Base-by-base conservation (phyloP, 2,329 filamentous ascomycete genomes). In the Neopestalotiopsis rosae region DNA sequence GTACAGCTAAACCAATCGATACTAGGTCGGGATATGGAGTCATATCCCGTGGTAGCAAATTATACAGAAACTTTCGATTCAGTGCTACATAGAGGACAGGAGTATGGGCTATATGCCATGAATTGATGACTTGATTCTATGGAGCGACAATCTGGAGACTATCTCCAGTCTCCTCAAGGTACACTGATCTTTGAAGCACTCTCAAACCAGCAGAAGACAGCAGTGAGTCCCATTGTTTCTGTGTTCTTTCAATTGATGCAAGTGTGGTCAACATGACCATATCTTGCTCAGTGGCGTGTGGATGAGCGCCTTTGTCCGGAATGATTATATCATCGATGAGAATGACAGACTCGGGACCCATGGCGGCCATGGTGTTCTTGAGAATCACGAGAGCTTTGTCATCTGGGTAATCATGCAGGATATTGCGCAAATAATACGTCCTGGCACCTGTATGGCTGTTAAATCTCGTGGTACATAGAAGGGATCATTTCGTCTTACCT, bases 311-410 rank as follows among this genome's bases (percentile, higher is more conserved):
- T 5, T 58, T 72, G 20, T 82, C 74, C 0, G 81, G 80, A 9
- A 84, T 57, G 10, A 84, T 77, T 6, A 81, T 75, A n/a, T 85
- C 83, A 67, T 82, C 80, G 63, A 84, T 80, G 17, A 85, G 66
- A 24, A 85, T 74, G 2, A 75, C 71, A 0, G 81, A 82, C 14
- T 79, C 76, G 1, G 71, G 59, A 3, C 69, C 70, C 77, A 83
- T 76, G 4, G 81, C 80, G 1, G 73, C 68, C 2, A 72, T 65
- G 10, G 77, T 69, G 45, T 80, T 78, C 17, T 72, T 71, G n/a
- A 82, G 73, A 30, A 84, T 81, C 5, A 68, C 13, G 3, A 70
- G 61, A 12, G 70, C 73, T 49, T 78, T 74, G 3, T 77, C 70
- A 45, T 81, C 79, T 0, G 75, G 73, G 61, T 74, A 78, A 64